Evolutionary conservation across 2,329 filamentous ascomycete genomes (phyloP), one percentile per base, ranked within the genome.

Genomic region (Sporothrix euskadiensis): DNA sequence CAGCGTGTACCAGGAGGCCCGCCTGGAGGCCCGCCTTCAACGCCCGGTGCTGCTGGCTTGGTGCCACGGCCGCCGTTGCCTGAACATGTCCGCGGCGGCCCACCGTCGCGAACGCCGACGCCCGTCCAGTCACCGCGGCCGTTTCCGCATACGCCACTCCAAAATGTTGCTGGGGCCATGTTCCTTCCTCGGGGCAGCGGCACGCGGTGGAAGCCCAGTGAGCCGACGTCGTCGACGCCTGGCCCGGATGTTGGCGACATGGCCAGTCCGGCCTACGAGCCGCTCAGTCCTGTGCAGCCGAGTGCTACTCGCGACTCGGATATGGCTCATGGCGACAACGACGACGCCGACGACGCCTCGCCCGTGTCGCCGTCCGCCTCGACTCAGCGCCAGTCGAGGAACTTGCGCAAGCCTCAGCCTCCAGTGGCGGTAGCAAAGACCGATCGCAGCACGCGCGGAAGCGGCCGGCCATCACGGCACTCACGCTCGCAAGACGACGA

Each of bases 191-290:
- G 74, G 3, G 80, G 80, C 10, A 82, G 78, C 73, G 88, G 87
- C 61, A 91, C 89, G 0, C 87, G 86, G 77, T 91, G 89, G 89
- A 87, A 84, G 2, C 82, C 86, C 19, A 84, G 83, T 44, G 77
- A 79, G 5, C 85, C 87, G 7, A 89, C 88, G 0, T 86, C 88
- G 4, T 88, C 88, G 4, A 91, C 89, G 1, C 89, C 89, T 1
- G 79, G 80, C 4, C 77, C 77, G 39, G 79, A 78, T 14, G 79
- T 81, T 65, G 83, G 81, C 68, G 83, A 85, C 65, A 79, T 83
- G 19, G 83, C 84, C 47, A 88, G 87, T 73, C 89, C 89, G 2
- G 83, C 84, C 3, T 85, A 83, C 73, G 89, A 91, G 76, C 88
- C 88, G 0, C 81, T 90, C 4, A 91, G 88, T 75, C 89, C 89